Evolutionary conservation across 2,329 filamentous ascomycete genomes (phyloP).

Genomic region (Monosporascus sp.): DNA sequence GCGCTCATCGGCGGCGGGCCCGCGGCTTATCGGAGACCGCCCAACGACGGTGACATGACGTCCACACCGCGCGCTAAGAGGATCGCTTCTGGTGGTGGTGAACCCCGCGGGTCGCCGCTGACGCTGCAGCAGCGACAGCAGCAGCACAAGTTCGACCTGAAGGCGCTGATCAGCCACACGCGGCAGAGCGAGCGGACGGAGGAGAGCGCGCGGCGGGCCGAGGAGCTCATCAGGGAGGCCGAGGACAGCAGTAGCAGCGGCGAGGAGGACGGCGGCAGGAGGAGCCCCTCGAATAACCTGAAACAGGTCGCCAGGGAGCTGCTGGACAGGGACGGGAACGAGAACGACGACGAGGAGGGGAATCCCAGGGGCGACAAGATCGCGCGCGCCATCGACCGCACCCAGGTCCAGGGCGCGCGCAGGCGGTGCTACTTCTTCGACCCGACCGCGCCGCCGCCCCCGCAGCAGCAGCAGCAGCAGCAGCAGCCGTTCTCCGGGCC

Average conservation of each 20-base stretch:
- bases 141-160: constrained; percentile 57
- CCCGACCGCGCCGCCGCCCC: constrained; percentile 23
- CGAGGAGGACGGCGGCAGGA: constrained; percentile 16
- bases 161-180: constrained; percentile 55
- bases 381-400: constrained; percentile 43
- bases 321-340: constrained; percentile 16
- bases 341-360: constrained; percentile 6
- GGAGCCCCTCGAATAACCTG: constrained; percentile 27
- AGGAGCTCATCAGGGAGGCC: constrained; percentile 24
- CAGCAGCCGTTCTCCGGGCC: too few relatives aligned
- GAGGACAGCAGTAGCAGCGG: constrained; percentile 11
- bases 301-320: constrained; percentile 41
- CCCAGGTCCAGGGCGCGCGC: constrained; percentile 33
- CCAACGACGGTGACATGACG: constrained; percentile 4
- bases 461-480: constrained; percentile 17
- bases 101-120: constrained; percentile 37
- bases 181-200: constrained; percentile 54
- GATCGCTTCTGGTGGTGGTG: constrained; percentile 30
- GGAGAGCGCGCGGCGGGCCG: constrained; percentile 45
- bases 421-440: constrained; percentile 48
- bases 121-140: constrained; percentile 33
- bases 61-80: constrained; percentile 45
- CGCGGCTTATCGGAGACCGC: constrained; percentile 13
- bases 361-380: constrained; percentile 29
- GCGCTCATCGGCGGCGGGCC: constrained; percentile 35